Percentiles rank a stretch among this genome's conserved stretches.
Conservation (phyloP, 2,329 filamentous ascomycete species). For the Aspergillaceae sp. region DNA sequence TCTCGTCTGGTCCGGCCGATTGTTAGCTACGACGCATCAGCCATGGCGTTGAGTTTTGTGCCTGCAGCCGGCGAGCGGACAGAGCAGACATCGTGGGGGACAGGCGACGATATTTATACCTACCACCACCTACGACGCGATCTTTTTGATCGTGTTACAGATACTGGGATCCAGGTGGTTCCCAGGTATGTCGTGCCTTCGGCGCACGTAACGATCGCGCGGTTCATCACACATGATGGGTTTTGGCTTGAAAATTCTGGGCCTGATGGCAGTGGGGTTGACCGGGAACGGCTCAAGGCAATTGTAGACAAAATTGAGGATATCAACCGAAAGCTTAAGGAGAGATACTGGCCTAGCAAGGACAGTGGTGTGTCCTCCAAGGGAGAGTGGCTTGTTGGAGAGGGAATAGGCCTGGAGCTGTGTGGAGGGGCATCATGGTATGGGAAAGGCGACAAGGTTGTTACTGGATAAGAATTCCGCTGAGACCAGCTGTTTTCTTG, state of each 20-base stretch:
- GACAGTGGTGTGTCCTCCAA: constrained; percentile 35
- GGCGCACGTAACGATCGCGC: constrained; percentile 77
- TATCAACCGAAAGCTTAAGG: constrained; percentile 66
- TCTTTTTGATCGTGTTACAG: constrained; percentile 54
- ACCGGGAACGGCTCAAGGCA: constrained; percentile 49
- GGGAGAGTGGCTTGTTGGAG: constrained; percentile 79
- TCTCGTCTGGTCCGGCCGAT: constrained; percentile 71
- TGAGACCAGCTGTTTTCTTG: background rate
- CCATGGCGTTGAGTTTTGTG: constrained; percentile 77
- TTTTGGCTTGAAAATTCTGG: constrained; percentile 30
- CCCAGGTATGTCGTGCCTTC: constrained; percentile 83
- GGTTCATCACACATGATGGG: constrained; percentile 64
- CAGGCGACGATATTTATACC: constrained; percentile 58
- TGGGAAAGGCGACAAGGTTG: constrained; percentile 65
- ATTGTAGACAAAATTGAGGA: constrained; percentile 65
- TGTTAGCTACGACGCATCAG: constrained; percentile 75
- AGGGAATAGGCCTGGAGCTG: constrained; percentile 71
- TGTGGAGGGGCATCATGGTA: constrained; percentile 77
- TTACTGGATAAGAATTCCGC: constrained; percentile 42
- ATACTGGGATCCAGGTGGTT: constrained; percentile 59
- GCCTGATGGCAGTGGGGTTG: constrained; percentile 21
- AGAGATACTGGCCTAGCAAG: constrained; percentile 57
- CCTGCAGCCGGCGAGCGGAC: constrained; percentile 60
- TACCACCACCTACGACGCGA: constrained; percentile 88
- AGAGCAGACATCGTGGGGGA: constrained; percentile 22